Conservation (phyloP, 2,329 filamentous ascomycete species). For the Fusarium musae region DNA sequence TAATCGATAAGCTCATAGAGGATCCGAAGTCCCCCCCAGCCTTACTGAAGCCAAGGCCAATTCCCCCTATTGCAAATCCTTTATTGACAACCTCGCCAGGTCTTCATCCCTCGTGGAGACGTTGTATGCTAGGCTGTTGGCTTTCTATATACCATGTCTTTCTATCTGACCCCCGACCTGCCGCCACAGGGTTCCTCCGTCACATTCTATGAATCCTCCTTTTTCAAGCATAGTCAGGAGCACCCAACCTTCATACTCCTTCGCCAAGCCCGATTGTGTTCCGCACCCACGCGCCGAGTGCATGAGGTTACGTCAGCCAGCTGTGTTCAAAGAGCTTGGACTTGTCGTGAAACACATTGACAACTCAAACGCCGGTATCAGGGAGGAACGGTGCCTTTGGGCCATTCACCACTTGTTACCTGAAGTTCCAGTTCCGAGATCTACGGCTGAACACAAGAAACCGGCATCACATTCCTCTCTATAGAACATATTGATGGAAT, state of each 20-base stretch:
- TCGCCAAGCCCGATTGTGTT: neutral
- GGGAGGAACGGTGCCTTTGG: neutral
- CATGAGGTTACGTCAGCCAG: neutral
- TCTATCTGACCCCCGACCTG: neutral
- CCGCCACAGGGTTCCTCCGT: neutral
- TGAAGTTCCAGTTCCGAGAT: conserved; percentile 28
- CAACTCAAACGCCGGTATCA: neutral
- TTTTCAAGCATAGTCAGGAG: neutral
- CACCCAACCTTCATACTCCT: neutral
- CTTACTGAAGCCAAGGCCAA: no score
- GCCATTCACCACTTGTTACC: neutral
- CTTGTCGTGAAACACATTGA: conserved; percentile 26
- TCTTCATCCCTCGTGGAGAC: neutral
- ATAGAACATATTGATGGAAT: conserved; percentile 9
- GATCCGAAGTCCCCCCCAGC: no score
- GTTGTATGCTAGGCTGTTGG: neutral
- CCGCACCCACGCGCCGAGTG: neutral
- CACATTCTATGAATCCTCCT: neutral
- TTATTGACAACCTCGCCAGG: neutral
- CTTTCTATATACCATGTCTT: neutral
- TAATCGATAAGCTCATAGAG: no score
- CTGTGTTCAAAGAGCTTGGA: conserved; percentile 9
- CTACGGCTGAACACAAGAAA: conserved; percentile 15
- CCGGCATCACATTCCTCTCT: conserved; percentile 3
- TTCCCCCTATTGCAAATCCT: neutral